Conservation (phyloP, 208 protist genomes). For the Leishmania tarentolae region DNA sequence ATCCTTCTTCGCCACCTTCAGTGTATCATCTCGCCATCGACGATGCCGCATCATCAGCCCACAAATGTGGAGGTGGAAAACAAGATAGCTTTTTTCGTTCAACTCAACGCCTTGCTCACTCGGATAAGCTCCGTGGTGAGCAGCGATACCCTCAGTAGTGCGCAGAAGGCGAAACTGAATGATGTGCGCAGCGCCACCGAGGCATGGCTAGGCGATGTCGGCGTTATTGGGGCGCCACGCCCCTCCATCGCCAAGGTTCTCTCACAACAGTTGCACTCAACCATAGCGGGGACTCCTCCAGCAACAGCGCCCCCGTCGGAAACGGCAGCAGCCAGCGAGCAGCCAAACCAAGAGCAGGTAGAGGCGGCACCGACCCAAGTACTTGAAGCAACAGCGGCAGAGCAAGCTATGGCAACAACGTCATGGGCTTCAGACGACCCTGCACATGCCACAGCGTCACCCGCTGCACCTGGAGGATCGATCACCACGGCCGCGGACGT, state of each 20-base stretch:
- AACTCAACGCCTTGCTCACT: slow-evolving; percentile 68
- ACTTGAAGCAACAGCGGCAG: background rate
- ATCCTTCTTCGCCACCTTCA: background rate
- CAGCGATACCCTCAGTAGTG: slow-evolving; percentile 39
- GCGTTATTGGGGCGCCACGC: slow-evolving; percentile 29
- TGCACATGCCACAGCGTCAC: background rate
- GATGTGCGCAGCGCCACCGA: slow-evolving; percentile 51
- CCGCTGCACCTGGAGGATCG: background rate
- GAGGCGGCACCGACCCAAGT: background rate
- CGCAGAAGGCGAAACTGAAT: slow-evolving; percentile 52
- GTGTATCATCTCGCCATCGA: background rate
- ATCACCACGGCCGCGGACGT: slow-evolving; percentile 35
- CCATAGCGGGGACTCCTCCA: background rate
- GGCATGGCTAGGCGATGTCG: slow-evolving; percentile 60
- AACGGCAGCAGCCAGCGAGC: background rate
- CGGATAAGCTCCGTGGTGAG: slow-evolving; percentile 56
- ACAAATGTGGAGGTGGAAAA: slow-evolving; percentile 68
- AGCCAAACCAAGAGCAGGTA: background rate
- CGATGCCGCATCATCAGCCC: slow-evolving; percentile 28
- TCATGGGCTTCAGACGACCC: background rate
- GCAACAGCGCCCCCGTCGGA: background rate
- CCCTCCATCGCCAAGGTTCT: slow-evolving; percentile 32
- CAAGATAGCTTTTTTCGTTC: slow-evolving; percentile 75
- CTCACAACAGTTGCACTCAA: background rate
- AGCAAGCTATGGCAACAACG: background rate